A percentile compares a stretch with the other conserved stretches of the same genome.
phyloP scores from a whole-genome alignment of 78 protist species.

The Polysphondylium violaceum region DNA sequence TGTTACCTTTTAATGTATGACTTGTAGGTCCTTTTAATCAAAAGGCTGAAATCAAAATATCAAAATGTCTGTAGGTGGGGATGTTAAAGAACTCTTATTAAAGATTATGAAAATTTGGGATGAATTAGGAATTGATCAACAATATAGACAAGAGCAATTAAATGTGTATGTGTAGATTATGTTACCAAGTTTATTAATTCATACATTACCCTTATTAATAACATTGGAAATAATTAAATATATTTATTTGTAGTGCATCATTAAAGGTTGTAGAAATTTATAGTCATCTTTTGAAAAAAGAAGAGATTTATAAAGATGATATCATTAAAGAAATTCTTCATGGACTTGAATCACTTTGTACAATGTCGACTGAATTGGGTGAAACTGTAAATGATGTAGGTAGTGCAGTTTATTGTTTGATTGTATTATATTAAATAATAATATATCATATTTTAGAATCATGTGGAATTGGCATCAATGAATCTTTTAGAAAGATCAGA shows the following conservation, averaged over 20 bases:
- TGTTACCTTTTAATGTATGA: no score
- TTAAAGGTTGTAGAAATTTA: slow-evolving; percentile 27
- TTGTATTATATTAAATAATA: background rate
- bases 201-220: background rate
- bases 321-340: slow-evolving; percentile 47
- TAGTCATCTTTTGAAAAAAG: slow-evolving; percentile 37
- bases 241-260: slow-evolving; percentile 9
- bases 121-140: slow-evolving; percentile 58
- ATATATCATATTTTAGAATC: background rate
- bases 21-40: no score
- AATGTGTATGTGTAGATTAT: slow-evolving; percentile 15
- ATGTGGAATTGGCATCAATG: slow-evolving; percentile 37
- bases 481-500: slow-evolving; percentile 33
- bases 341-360: slow-evolving; percentile 60
- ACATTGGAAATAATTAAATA: background rate
- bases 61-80: no score
- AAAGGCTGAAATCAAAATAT: no score
- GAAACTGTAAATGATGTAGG: slow-evolving; percentile 65
- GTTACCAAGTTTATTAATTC: background rate
- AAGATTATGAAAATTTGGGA: slow-evolving; percentile 60
- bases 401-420: no score
- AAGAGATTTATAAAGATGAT: slow-evolving; percentile 68
- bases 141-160: slow-evolving; percentile 30
- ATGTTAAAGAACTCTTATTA: slow-evolving; percentile 29
- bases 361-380: slow-evolving; percentile 77